Evolutionary conservation across 1,284 basidiomycete species (phyloP).

Genomic region (Ceratobasidium sp.): DNA sequence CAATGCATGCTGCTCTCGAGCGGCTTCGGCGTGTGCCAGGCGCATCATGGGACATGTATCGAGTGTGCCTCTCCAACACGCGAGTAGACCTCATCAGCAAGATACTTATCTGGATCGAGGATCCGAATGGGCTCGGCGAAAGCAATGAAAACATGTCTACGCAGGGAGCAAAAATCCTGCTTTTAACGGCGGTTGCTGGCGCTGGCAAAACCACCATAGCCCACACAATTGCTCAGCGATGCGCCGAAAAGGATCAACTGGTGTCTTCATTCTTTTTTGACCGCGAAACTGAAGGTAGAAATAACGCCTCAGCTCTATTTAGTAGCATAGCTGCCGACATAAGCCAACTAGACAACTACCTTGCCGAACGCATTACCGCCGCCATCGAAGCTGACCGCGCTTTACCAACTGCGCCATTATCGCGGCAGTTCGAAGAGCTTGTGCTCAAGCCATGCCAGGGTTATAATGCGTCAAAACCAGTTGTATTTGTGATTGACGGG

Average conservation of each 20-base stretch:
- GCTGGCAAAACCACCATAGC: constrained; percentile 48
- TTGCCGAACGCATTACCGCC: not conserved
- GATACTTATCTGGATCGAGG: constrained; percentile 2
- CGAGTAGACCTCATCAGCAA: not conserved
- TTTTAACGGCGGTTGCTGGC: constrained; percentile 42
- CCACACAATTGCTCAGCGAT: constrained; percentile 46
- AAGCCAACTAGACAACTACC: not conserved
- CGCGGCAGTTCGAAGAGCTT: constrained; percentile 1
- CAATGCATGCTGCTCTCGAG: not conserved
- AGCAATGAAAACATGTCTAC: not conserved
- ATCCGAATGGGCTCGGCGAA: no score
- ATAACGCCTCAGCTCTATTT: not conserved
- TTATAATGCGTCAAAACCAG: not conserved
- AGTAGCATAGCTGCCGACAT: constrained; percentile 13
- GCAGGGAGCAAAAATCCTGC: not conserved
- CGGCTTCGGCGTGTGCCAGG: not conserved
- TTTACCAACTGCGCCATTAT: not conserved
- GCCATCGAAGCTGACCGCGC: not conserved
- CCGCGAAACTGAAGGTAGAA: not conserved
- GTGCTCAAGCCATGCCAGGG: not conserved
- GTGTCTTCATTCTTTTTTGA: constrained; percentile 42
- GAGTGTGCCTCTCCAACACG: not conserved
- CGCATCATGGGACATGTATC: constrained; percentile 8
- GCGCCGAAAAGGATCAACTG: constrained; percentile 37
- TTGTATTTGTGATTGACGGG: constrained; percentile 4